Evolutionary conservation across 176 grass and related monocot genomes (phyloP), one percentile per base, ranked within the genome.

Genomic region (Eragrostis nindensis): DNA sequence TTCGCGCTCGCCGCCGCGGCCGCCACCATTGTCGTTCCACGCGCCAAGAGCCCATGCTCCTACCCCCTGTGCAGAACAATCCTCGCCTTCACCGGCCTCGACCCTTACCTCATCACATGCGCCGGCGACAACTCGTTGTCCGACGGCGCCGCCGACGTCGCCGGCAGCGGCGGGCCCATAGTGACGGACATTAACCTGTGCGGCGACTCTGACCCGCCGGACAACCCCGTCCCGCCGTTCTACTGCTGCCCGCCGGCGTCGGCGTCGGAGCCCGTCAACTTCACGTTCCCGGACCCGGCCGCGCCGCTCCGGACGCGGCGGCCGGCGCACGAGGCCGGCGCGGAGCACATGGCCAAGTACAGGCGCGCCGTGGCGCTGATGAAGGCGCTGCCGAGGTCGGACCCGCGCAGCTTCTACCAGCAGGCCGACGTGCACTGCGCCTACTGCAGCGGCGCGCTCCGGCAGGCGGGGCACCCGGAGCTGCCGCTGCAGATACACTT

Each of bases 331-430:
- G 68, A 8, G 13, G 49, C 70, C 6, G 66, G 76, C 50, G 6
- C 61, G 14, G 89, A 73, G 3, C 44, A 85, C 84, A 55, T 89
- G 56, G 81, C 66, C 14, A 83, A 83, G 80, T 89, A 79, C 68
- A 76, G 45, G 63, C 55, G 67, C 22, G 89, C 70, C 0, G 11
- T 94, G 1, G 62, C 49, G 43, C 36, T 82, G 50, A 90, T 95
- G 89, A 90, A 87, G 84, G 81, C 68, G 26, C 26, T 92, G 39
- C 63, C 73, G 5, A 4, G 1, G 0, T 8, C 11, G 19, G 74
- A 95, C 78, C 87, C 93, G 12, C 88, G 66, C 47, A 95, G 80
- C 89, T 90, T 86, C 84, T 72, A 77, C 39, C 90, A 90, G 76
- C 85, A 86, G 65, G 93, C 93, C 1, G 70, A 74, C 24, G 9